A percentile compares a stretch with the other conserved stretches of the same genome.
These are phyloP conservation scores for Entomortierella parvispora DNA, from an alignment of 192 early-diverging fungal species.

Conservation along the genomic window DNA sequence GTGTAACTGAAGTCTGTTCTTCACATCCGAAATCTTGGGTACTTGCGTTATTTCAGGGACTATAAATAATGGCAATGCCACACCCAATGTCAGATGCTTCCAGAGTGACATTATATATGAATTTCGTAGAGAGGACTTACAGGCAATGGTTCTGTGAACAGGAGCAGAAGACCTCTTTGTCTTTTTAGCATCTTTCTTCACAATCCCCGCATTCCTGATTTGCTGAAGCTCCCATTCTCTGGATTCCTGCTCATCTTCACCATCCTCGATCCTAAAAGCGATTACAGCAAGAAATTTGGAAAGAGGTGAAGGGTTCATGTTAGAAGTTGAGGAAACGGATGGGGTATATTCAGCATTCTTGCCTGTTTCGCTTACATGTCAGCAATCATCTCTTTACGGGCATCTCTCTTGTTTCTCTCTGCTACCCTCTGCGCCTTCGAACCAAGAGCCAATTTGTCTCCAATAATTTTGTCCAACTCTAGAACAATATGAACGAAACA, in stretches of 20 bases:
- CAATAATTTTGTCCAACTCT: conserved; percentile 63
- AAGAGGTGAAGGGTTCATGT: no score
- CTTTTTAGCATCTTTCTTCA: conserved; percentile 33
- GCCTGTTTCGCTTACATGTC: no score
- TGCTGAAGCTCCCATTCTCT: conserved; percentile 64
- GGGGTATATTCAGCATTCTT: no score
- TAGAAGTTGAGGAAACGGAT: no score
- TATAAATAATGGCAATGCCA: conserved; percentile 10
- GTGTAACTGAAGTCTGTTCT: conserved; percentile 35
- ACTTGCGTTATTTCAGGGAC: conserved; percentile 55
- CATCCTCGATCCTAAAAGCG: conserved; percentile 57
- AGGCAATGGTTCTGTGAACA: conserved; percentile 16
- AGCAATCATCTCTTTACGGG: conserved; percentile 61
- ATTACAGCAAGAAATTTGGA: no score
- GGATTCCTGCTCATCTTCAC: conserved; percentile 59
- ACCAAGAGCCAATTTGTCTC: conserved; percentile 59
- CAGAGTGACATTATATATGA: not conserved
- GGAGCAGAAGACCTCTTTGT: conserved; percentile 17
- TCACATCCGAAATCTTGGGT: conserved; percentile 52
- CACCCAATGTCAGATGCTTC: not conserved
- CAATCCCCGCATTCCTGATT: conserved; percentile 63
- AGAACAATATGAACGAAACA: not conserved
- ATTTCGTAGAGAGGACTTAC: conserved; percentile 10
- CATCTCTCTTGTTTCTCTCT: conserved; percentile 45
- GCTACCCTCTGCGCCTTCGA: conserved; percentile 56